Conservation (phyloP, 1,139 yeast genomes). For the Geotrichum australiense region DNA sequence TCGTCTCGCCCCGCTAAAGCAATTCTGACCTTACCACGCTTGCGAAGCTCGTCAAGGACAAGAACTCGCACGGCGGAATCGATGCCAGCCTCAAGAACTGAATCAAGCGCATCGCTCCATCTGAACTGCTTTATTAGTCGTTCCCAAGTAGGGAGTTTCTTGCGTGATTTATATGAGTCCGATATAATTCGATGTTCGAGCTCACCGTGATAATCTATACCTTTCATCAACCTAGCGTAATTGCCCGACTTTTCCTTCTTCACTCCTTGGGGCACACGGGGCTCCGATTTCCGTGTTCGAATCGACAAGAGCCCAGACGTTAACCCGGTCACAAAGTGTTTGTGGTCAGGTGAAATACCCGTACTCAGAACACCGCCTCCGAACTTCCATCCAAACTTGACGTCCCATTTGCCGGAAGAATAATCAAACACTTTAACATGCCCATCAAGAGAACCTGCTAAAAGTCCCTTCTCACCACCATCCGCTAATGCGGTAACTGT, state of each 20-base stretch:
- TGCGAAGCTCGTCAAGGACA: constrained; percentile 74
- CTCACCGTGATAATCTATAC: constrained; percentile 86
- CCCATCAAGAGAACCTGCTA: constrained; percentile 94
- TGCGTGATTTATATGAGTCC: constrained; percentile 43
- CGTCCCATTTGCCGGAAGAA: constrained; percentile 68
- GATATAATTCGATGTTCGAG: constrained; percentile 68
- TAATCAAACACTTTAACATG: constrained; percentile 93
- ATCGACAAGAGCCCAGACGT: constrained; percentile 84
- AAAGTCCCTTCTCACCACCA: constrained; percentile 53
- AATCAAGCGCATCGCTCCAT: constrained; percentile 89
- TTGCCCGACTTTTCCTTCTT: constrained; percentile 39
- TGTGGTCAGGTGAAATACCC: constrained; percentile 83
- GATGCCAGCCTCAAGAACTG: constrained; percentile 71
- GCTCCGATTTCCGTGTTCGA: constrained; percentile 74
- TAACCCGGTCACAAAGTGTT: constrained; percentile 91
- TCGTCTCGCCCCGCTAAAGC: constrained; percentile 81
- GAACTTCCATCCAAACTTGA: constrained; percentile 95
- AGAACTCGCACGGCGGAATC: constrained; percentile 74
- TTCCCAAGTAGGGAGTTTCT: constrained; percentile 74
- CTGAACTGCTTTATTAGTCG: constrained; percentile 76
- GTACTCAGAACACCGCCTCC: constrained; percentile 88
- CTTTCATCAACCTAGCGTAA: constrained; percentile 78
- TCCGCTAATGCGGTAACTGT: constrained; percentile 80
- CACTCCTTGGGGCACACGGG: constrained; percentile 43
- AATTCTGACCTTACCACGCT: constrained; percentile 78